These are phyloP conservation scores for Trichoderma simmonsii DNA, from an alignment of 2,329 filamentous ascomycete genomes.

Conservation along the genomic window DNA sequence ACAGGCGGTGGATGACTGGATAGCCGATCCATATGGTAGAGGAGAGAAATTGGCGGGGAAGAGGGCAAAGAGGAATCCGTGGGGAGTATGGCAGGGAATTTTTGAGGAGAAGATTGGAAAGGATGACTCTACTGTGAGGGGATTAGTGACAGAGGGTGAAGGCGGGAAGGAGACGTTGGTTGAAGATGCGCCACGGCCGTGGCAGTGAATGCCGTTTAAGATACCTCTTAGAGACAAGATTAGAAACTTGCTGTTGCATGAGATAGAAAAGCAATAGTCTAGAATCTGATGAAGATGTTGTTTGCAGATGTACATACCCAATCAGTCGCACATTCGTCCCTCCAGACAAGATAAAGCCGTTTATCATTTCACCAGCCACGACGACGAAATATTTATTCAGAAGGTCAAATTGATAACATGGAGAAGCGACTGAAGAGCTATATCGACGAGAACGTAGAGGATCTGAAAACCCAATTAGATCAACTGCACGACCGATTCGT, in stretches of 20 bases:
- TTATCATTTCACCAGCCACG: not conserved
- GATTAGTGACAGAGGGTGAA: conserved; percentile 35
- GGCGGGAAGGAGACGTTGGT: conserved; percentile 41
- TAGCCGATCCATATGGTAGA: conserved; percentile 50
- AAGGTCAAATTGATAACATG: not conserved
- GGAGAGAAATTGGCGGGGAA: conserved; percentile 46
- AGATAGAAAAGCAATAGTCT: not conserved
- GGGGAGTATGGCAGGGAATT: conserved; percentile 43
- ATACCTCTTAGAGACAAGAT: not conserved
- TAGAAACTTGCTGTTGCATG: not conserved
- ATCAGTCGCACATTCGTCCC: not conserved
- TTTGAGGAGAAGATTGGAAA: conserved; percentile 35
- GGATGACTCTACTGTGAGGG: conserved; percentile 33
- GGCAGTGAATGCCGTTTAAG: conserved; percentile 27
- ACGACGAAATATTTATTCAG: not conserved
- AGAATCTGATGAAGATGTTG: not conserved
- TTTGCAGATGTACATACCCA: not conserved
- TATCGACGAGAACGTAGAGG: not conserved
- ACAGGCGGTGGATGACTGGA: conserved; percentile 48
- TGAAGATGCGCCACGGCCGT: conserved; percentile 39
- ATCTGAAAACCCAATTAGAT: not conserved
- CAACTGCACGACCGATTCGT: not conserved
- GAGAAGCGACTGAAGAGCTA: not conserved
- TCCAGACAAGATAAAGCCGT: not conserved
- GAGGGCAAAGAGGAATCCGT: conserved; percentile 48